phyloP scores from a whole-genome alignment of 1,284 basidiomycete genomes.

The Rhodotorula sp. region DNA sequence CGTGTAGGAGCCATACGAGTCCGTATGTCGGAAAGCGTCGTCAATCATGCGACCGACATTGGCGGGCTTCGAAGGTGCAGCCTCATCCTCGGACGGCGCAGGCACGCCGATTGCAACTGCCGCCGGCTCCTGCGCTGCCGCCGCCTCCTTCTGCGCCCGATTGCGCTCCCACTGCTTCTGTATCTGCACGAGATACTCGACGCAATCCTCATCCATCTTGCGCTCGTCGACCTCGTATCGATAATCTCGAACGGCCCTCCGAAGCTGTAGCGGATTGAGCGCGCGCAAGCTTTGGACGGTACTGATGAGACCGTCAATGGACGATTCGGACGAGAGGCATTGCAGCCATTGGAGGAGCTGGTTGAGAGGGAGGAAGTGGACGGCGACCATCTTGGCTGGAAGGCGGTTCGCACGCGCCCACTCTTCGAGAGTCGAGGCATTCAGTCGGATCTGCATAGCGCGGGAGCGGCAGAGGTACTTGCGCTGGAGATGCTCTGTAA shows the following conservation, averaged over 20 bases:
- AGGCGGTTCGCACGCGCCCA: constrained; percentile 78
- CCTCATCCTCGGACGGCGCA: not conserved
- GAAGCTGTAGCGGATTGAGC: constrained; percentile 93
- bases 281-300: constrained; percentile 83
- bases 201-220: constrained; percentile 89
- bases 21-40: constrained; percentile 28
- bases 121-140: not conserved
- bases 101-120: not conserved
- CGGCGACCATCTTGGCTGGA: constrained; percentile 69
- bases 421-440: constrained; percentile 80
- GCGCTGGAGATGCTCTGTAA: constrained; percentile 55
- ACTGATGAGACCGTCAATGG: constrained; percentile 80
- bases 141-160: constrained; percentile 22
- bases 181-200: constrained; percentile 86
- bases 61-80: not conserved
- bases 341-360: constrained; percentile 84
- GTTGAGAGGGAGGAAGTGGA: constrained; percentile 77
- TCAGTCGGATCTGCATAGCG: constrained; percentile 87
- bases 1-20: constrained; percentile 19
- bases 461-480: constrained; percentile 89
- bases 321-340: constrained; percentile 75
- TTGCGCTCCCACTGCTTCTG: constrained; percentile 87
- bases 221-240: constrained; percentile 90
- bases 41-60: constrained; percentile 34
- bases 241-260: constrained; percentile 87